Conservation (phyloP, 2,329 filamentous ascomycete genomes). For the Tolypocladium paradoxum region DNA sequence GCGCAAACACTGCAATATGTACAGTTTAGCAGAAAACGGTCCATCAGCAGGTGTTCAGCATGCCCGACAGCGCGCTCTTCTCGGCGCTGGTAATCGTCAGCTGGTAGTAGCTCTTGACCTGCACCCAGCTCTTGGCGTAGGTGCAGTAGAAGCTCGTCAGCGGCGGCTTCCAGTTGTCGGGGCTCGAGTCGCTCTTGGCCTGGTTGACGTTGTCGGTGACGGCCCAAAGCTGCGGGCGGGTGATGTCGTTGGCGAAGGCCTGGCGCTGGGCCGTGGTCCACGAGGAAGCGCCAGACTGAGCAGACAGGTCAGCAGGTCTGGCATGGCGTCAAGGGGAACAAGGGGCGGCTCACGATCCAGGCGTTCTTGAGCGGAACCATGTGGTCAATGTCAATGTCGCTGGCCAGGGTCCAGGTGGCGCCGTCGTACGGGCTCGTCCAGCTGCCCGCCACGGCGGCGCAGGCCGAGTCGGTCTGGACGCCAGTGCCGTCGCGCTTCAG, state of each 20-base stretch:
- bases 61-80: slow-evolving; percentile 51
- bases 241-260: slow-evolving; percentile 67
- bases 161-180: slow-evolving; percentile 68
- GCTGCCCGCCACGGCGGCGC: slow-evolving; percentile 51
- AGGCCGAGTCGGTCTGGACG: slow-evolving; percentile 48
- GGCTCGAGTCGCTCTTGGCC: slow-evolving; percentile 60
- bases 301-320: background rate
- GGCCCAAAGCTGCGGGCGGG: slow-evolving; percentile 64
- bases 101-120: slow-evolving; percentile 63
- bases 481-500: slow-evolving; percentile 61
- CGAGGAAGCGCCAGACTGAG: slow-evolving; percentile 54
- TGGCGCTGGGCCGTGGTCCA: slow-evolving; percentile 62
- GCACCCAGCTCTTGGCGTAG: slow-evolving; percentile 67
- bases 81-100: slow-evolving; percentile 62
- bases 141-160: slow-evolving; percentile 62
- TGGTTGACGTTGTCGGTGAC: slow-evolving; percentile 71
- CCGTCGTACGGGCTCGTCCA: slow-evolving; percentile 71
- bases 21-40: background rate
- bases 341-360: slow-evolving; percentile 49
- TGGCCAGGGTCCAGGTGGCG: slow-evolving; percentile 54
- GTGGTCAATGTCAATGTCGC: slow-evolving; percentile 73
- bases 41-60: slow-evolving; percentile 20
- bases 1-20: background rate
- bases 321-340: no score
- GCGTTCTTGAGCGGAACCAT: slow-evolving; percentile 73